Conservation (phyloP, 495 filamentous ascomycete genomes). For the Aspergillus coremiiformis region DNA sequence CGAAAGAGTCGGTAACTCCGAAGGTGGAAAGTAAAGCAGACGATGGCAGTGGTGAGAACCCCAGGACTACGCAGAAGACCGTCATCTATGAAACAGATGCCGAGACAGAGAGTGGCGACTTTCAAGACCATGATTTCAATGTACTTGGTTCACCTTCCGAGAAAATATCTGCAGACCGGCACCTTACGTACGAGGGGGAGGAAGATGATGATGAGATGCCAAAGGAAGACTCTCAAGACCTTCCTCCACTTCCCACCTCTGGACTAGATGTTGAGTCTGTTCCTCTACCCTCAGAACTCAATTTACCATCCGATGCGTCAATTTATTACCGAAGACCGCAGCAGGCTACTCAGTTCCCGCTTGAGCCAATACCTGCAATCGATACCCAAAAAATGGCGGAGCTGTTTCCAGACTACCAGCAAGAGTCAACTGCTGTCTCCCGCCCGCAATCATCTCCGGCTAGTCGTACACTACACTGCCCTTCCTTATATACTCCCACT, state of each 20-base stretch:
- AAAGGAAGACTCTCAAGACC: constrained; percentile 30
- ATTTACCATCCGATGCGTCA: constrained; percentile 35
- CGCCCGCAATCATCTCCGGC: constrained; percentile 6
- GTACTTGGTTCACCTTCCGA: constrained; percentile 10
- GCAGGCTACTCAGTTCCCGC: constrained; percentile 37
- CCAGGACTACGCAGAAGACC: constrained; percentile 20
- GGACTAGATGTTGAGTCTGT: constrained; percentile 16
- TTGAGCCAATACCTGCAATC: constrained; percentile 35
- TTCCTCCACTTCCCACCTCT: constrained; percentile 22
- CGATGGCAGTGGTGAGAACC: background rate
- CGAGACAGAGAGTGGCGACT: constrained; percentile 31
- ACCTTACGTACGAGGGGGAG: background rate
- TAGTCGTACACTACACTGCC: background rate
- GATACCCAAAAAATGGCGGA: constrained; percentile 39
- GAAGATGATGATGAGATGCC: constrained; percentile 10
- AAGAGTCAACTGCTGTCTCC: background rate
- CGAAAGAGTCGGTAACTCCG: background rate
- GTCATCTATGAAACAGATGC: constrained; percentile 43
- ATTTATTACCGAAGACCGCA: constrained; percentile 35
- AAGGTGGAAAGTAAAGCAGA: background rate
- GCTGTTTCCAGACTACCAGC: constrained; percentile 30
- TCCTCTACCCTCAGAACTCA: constrained; percentile 18
- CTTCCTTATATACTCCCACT: background rate
- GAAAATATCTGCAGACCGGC: background rate
- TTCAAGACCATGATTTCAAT: constrained; percentile 14